A percentile compares a stretch with the other conserved stretches of the same genome.
Conservation (phyloP, 345 rosid genomes). For the Corchorus olitorius region DNA sequence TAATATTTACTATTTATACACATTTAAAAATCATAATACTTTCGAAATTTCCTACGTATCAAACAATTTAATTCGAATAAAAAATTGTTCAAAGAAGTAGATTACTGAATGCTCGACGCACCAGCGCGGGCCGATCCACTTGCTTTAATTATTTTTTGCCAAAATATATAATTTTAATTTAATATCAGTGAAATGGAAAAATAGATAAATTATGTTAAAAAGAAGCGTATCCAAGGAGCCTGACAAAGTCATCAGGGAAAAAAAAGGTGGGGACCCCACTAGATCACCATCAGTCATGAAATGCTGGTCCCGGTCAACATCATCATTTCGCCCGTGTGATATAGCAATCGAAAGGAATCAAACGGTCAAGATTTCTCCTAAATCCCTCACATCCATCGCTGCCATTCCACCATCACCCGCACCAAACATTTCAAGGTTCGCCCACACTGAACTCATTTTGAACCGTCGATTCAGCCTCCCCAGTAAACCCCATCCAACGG, state of each 20-base stretch:
- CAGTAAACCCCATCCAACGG: slow-evolving; percentile 43
- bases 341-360: neutral
- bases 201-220: neutral
- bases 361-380: neutral
- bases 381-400: neutral
- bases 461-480: slow-evolving; percentile 29
- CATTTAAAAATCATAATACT: too few species aligned
- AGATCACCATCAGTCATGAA: neutral
- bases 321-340: neutral
- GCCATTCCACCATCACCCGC: neutral
- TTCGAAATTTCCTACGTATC: too few species aligned
- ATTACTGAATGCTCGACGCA: too few species aligned
- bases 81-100: too few species aligned
- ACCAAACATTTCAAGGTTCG: neutral
- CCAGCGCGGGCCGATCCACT: too few species aligned
- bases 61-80: too few species aligned
- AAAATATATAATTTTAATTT: too few species aligned
- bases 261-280: neutral
- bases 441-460: slow-evolving; percentile 6
- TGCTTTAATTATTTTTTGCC: too few species aligned
- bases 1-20: too few species aligned
- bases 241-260: too few species aligned
- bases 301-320: neutral
- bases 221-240: neutral
- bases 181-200: too few species aligned